phyloP scores from a whole-genome alignment of 345 rosid species.

The Salix caprea region DNA sequence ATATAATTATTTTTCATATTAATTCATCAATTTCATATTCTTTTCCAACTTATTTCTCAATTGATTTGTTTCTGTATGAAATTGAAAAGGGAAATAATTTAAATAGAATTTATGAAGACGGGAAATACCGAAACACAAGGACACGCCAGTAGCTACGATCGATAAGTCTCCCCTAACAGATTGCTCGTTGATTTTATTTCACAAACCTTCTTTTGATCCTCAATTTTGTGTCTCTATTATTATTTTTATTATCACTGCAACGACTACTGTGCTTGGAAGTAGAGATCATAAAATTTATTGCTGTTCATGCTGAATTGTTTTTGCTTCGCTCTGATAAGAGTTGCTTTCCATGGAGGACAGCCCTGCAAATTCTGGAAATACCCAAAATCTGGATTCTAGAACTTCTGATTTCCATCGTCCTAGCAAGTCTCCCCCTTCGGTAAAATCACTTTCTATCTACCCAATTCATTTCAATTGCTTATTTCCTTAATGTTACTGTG shows the following conservation, averaged over 20 bases:
- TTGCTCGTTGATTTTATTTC: not conserved
- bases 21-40: too few relatives aligned
- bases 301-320: not conserved
- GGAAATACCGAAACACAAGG: not conserved
- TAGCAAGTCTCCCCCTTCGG: not conserved
- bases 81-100: too few relatives aligned
- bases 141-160: not conserved
- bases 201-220: not conserved
- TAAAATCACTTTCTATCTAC: not conserved
- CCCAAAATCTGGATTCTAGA: slow-evolving; percentile 17
- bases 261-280: not conserved
- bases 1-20: too few relatives aligned
- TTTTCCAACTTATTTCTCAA: too few relatives aligned
- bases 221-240: not conserved
- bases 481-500: not conserved
- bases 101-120: not conserved
- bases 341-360: slow-evolving; percentile 27
- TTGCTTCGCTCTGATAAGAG: not conserved
- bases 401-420: slow-evolving; percentile 11
- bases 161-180: not conserved
- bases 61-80: too few relatives aligned
- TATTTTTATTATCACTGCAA: not conserved
- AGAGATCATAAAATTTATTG: not conserved
- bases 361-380: slow-evolving; percentile 5
- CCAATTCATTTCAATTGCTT: not conserved